phyloP scores from a whole-genome alignment of 768 basidiomycete species.

The Rhizopogon salebrosus region DNA sequence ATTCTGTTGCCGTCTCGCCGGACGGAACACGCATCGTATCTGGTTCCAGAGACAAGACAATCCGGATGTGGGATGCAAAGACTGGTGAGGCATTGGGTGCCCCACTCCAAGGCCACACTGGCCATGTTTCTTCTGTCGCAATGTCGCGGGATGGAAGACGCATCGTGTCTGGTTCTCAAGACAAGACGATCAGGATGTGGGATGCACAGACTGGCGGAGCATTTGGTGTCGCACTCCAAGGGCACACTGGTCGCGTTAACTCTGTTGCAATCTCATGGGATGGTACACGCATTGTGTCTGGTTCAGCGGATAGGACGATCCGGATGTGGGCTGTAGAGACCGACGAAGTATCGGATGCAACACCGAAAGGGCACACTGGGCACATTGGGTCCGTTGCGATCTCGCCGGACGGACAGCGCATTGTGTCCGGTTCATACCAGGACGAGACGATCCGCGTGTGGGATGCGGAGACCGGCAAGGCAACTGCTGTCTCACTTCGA shows the following conservation, averaged over 20 bases:
- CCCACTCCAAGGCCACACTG: not conserved
- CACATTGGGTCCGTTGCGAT: not conserved
- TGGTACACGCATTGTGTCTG: constrained; percentile 1
- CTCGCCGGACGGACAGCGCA: not conserved
- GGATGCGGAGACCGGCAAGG: no score
- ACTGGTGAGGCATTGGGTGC: not conserved
- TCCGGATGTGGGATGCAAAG: not conserved
- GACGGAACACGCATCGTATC: not conserved
- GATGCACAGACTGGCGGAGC: not conserved
- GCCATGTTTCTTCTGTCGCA: not conserved
- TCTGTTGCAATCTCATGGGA: constrained; percentile 3
- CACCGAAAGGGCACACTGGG: not conserved
- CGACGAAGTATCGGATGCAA: not conserved
- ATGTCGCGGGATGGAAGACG: not conserved
- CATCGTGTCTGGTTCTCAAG: not conserved
- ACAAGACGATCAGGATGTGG: not conserved
- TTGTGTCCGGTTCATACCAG: not conserved
- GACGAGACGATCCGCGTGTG: not conserved
- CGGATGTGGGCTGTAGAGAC: not conserved
- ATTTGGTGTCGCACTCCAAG: not conserved
- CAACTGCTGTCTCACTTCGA: no score
- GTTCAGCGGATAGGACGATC: not conserved
- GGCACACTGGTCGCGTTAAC: not conserved
- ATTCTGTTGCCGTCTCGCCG: not conserved
- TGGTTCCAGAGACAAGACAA: not conserved